Evolutionary conservation across 129 eudicot species (phyloP), one percentile per base, ranked within the genome.

Genomic region (Chrysanthemum seticuspe): DNA sequence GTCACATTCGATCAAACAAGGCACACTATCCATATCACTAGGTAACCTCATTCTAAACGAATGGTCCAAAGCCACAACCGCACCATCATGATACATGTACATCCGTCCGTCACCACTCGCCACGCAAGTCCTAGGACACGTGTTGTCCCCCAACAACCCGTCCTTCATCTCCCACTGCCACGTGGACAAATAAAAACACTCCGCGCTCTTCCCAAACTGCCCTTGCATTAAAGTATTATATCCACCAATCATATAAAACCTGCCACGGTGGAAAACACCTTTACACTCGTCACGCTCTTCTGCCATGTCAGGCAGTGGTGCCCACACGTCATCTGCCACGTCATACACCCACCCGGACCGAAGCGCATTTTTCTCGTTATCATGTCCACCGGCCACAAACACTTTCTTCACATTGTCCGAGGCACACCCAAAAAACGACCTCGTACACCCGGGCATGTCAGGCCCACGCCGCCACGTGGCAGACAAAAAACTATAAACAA

Each of bases 351-450:
- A 36, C 25, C 80, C 96, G 0, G 98, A 90, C 44, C 76, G 83
- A 71, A 94, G 72, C 0, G 98, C 98, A 19, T 85, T 87, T 78
- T 90, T 94, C 51, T 84, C 89, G 2, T 62, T 76, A 53, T 94
- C 97, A 40, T 94, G 98, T 1, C 98, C 98, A 2, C 98, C 98
- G 2, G 91, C 98, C n/a, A 94, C 91, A 18, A 78, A 79, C 63
- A 94, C 96, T 83, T 19, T 78, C n/a, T 74, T 84, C 82, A 78
- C 72, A 13, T 52, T 68, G 71, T 86, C 97, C 52, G 96, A 86
- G 57, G 87, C 93, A 63, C 93, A 90, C 1, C 88, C 97, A 12
- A 94, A 94, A 69, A 90, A 88, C 44, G 87, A 79, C 65, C 98
- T 73, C 23, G 77, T 70, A 40, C 81, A 61, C 18, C 98, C 96